Evolutionary conservation across 2,329 filamentous ascomycete species (phyloP).

Genomic region (Colletotrichum falcatum): DNA sequence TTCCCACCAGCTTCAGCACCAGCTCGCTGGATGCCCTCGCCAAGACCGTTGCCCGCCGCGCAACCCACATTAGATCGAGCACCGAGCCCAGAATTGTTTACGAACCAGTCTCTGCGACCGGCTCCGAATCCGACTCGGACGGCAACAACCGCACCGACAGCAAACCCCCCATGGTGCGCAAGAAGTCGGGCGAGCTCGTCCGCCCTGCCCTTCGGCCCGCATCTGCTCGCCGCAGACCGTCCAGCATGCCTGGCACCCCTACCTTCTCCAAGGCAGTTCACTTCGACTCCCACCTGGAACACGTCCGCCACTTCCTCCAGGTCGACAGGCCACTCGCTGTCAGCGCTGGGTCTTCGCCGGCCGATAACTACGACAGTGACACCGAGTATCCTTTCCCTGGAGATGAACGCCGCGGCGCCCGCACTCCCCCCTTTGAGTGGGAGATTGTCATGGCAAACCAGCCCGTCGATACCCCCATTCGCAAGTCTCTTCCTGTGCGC

Average conservation of each 20-base stretch:
- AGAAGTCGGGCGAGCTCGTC: slow-evolving; percentile 98
- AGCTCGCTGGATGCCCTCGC: slow-evolving; percentile 57
- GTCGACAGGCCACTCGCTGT: slow-evolving; percentile 96
- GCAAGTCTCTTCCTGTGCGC: slow-evolving; percentile 76
- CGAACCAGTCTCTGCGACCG: slow-evolving; percentile 61
- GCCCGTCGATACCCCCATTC: slow-evolving; percentile 67
- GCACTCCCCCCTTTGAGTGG: slow-evolving; percentile 78
- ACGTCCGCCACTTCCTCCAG: slow-evolving; percentile 94
- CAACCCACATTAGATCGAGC: slow-evolving; percentile 65
- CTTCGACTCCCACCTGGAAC: slow-evolving; percentile 96
- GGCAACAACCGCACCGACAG: slow-evolving; percentile 61
- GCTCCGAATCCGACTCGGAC: slow-evolving; percentile 73
- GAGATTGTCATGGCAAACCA: slow-evolving; percentile 84
- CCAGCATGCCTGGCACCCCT: slow-evolving; percentile 97
- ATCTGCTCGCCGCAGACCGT: slow-evolving; percentile 80
- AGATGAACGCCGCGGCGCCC: slow-evolving; percentile 56
- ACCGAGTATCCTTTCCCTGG: slow-evolving; percentile 86
- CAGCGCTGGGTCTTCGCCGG: slow-evolving; percentile 92
- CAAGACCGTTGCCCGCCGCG: slow-evolving; percentile 53
- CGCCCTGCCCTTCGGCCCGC: slow-evolving; percentile 87
- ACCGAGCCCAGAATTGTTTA: slow-evolving; percentile 66
- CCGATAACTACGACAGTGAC: slow-evolving; percentile 88
- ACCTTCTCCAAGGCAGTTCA: slow-evolving; percentile 98
- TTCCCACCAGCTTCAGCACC: slow-evolving; percentile 63
- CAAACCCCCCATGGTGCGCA: slow-evolving; percentile 94